Evolutionary conservation across 345 rosid genomes (phyloP), one percentile per base, ranked within the genome.

Genomic region (Diplotaxis tenuifolia): DNA sequence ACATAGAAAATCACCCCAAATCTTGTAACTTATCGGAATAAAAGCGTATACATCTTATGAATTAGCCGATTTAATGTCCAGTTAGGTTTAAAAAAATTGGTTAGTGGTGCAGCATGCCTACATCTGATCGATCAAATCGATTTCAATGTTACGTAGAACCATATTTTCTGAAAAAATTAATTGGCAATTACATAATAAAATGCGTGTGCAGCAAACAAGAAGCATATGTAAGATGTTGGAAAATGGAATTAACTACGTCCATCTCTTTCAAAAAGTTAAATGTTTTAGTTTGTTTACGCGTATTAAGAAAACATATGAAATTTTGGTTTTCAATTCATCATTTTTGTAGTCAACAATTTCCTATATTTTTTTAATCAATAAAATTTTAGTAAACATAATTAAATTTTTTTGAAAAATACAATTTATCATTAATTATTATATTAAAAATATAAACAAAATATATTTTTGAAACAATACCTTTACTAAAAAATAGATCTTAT

Each of bases 161-260:
- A 59, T 29, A 31, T 58, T 28, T 58, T 28, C 34, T 27, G 5
- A 16, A 1, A 28, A 14, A 31, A 31, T 18, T 11, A 28, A 29
- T 21, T n/a, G 50, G n/a, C 2, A 16, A n/a, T 1, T 29, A 10
- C 18, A 66, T 12, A 23, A 22, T 12, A 67, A 54, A 59, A 22
- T 60, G 55, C 63, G 63, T 60, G 68, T 75, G 78, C 34, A 55
- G 68, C 71, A 63, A 63, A 45, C 54, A 55, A 70, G 19, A 70
- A 6, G 65, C 70, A 76, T 76, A 57, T 55, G 62, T 76, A 36
- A 53, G 50, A 29, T 63, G 79, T 70, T 63, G 60, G 65, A 20
- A 62, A 63, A 31, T 55, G 60, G 6, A 53, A 60, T 27, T 68
- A 60, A 59, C 7, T 19, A 38, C n/a, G n/a, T n/a, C n/a, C n/a